Percentiles rank a stretch among this genome's conserved stretches.
Conservation (phyloP, 2,329 filamentous ascomycete species). For the Orbilia javanica region DNA sequence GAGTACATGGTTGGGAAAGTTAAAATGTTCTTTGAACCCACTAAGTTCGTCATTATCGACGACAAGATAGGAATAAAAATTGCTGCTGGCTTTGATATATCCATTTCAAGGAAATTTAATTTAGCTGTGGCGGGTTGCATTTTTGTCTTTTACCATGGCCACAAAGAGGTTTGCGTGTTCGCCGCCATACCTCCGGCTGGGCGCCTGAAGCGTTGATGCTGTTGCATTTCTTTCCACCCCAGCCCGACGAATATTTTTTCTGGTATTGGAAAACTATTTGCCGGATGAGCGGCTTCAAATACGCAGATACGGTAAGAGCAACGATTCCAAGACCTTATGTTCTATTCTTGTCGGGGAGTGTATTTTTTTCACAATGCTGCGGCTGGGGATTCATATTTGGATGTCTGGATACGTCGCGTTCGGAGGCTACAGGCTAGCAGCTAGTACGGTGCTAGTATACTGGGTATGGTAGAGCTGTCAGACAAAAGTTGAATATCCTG, state of each 20-base stretch:
- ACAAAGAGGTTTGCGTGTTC: neutral
- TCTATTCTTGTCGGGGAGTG: conserved; percentile 2
- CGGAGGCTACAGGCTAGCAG: neutral
- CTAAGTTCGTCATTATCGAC: too few relatives aligned
- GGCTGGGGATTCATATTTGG: neutral
- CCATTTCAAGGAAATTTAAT: neutral
- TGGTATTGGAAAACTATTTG: neutral
- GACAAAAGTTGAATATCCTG: conserved; percentile 1
- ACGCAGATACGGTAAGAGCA: neutral
- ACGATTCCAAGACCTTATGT: neutral
- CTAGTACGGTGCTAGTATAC: neutral
- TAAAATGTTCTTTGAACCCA: too few relatives aligned
- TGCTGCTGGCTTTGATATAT: too few relatives aligned
- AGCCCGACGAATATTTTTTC: neutral
- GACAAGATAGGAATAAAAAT: too few relatives aligned
- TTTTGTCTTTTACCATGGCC: neutral
- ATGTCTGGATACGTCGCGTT: too few relatives aligned
- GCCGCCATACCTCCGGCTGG: neutral
- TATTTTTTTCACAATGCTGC: neutral
- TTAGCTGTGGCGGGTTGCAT: neutral
- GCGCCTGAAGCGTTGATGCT: neutral
- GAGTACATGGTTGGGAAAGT: too few relatives aligned
- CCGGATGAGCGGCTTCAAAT: neutral
- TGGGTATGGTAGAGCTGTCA: too few relatives aligned
- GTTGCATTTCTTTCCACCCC: neutral